Base-by-base conservation (phyloP, 768 basidiomycete genomes). In the Collybia nuda region DNA sequence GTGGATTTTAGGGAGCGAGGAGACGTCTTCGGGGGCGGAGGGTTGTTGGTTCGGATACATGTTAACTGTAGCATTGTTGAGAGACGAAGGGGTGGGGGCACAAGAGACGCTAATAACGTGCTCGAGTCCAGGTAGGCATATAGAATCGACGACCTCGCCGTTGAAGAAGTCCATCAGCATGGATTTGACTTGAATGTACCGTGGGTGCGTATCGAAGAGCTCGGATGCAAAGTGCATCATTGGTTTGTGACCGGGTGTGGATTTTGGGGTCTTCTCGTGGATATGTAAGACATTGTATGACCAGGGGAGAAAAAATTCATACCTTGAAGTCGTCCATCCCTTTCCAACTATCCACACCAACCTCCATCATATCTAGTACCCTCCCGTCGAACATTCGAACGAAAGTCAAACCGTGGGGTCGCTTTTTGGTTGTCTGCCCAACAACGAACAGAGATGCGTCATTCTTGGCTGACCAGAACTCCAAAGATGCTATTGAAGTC, bases 181-280 rank as follows among this genome's bases (percentile, higher is more conserved):
- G 1, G 92, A 95, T 73, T 97, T 98, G 57, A 98, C 77, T 62
- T 95, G 94, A 6, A 86, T 74, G 67, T 90, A 95, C 9, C 93
- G 86, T 1, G 96, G 93, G 66, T 98, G 93, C 1, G 91, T 85
- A 59, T 96, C 93, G 67, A 98, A 99, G 8, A 98, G 78, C 54
- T 93, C 91, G 0, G 93, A 95, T 12, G 93, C 91, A 63, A 99
- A 99, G 64, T 96, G 93, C 78, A 99, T 85, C 56, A 98, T 70
- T 40, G 97, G 96, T 59, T 90, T 87, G 59, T 93, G 84, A 8
- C 94, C 96, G 19, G 88, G 84, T 3, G 93, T 88, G 12, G 88
- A 85, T 81, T 96, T 98, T 19, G 84, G 77, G 37, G 89, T 88
- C 97, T 94, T 61, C 14, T n/a, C 1, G 29, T 24, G n/a, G 41